A percentile compares a stretch with the other conserved stretches of the same genome.
These are phyloP conservation scores for Sclerotinia minor DNA, from an alignment of 2,329 filamentous ascomycete species.

Conservation along the genomic window DNA sequence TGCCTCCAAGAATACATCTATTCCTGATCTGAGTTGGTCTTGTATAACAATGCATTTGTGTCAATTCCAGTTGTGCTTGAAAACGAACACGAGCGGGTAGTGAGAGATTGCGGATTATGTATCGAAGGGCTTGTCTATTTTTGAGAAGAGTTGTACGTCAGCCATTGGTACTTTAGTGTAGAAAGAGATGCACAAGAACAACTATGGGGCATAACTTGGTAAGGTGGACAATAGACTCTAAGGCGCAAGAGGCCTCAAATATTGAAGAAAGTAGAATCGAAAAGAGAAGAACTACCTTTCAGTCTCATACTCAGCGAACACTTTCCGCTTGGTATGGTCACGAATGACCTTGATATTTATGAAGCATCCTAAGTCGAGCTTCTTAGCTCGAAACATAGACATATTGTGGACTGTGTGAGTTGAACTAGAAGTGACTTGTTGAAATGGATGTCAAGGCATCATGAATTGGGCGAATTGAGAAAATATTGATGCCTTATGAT, in stretches of 20 bases:
- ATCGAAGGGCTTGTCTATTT: conserved; percentile 82
- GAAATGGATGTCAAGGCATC: background rate
- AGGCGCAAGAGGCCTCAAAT: no score
- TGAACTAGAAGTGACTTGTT: background rate
- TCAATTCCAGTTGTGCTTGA: conserved; percentile 88
- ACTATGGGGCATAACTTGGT: background rate
- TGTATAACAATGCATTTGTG: conserved; percentile 96
- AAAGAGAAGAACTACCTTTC: conserved; percentile 60
- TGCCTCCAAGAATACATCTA: conserved; percentile 89
- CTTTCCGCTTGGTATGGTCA: conserved; percentile 95
- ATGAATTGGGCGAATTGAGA: background rate
- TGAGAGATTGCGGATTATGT: conserved; percentile 90
- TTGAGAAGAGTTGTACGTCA: conserved; percentile 22
- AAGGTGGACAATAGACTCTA: background rate
- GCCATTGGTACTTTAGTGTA: background rate
- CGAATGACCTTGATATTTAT: conserved; percentile 84
- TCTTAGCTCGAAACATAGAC: conserved; percentile 87
- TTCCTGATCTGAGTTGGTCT: conserved; percentile 92
- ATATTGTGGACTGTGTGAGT: conserved; percentile 49
- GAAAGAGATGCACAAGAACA: background rate
- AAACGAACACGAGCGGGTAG: conserved; percentile 80
- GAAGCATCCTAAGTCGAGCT: conserved; percentile 84
- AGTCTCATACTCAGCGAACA: conserved; percentile 81
- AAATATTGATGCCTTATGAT: background rate
- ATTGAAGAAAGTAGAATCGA: background rate